A percentile compares a stretch with the other conserved stretches of the same genome.
Conservation (phyloP, 768 basidiomycete species). For the Hericium coralloides region DNA sequence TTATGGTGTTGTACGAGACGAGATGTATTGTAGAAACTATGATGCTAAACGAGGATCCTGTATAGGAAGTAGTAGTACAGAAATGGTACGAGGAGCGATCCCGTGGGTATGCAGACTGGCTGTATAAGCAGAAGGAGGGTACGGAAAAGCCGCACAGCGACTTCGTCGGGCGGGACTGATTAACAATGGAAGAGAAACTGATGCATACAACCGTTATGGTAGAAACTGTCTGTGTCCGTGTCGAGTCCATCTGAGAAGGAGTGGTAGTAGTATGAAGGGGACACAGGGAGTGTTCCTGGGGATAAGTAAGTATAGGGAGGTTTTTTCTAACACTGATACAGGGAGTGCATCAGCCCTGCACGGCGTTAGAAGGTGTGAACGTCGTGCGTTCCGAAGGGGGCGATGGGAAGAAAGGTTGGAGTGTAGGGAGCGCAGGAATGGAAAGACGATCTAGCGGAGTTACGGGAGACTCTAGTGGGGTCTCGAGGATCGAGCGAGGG, state of each 20-base stretch:
- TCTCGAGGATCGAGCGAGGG: slow-evolving; percentile 18
- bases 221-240: no score
- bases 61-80: not conserved
- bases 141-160: not conserved
- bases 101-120: not conserved
- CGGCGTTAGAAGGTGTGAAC: no score
- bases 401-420: slow-evolving; percentile 25
- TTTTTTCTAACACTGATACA: no score
- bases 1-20: no score
- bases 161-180: not conserved
- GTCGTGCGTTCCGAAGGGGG: not conserved
- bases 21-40: no score
- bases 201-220: not conserved
- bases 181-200: not conserved
- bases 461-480: not conserved
- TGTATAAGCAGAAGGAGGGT: not conserved
- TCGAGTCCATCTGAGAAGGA: no score
- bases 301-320: no score
- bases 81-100: not conserved
- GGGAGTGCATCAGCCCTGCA: no score
- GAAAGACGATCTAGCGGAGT: slow-evolving; percentile 41
- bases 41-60: no score
- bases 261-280: no score
- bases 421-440: slow-evolving; percentile 56
- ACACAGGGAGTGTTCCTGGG: no score